Percentiles rank a stretch among this genome's conserved stretches.
These are phyloP conservation scores for Bryoglossum gracile DNA, from an alignment of 495 filamentous ascomycete species.

Conservation along the genomic window DNA sequence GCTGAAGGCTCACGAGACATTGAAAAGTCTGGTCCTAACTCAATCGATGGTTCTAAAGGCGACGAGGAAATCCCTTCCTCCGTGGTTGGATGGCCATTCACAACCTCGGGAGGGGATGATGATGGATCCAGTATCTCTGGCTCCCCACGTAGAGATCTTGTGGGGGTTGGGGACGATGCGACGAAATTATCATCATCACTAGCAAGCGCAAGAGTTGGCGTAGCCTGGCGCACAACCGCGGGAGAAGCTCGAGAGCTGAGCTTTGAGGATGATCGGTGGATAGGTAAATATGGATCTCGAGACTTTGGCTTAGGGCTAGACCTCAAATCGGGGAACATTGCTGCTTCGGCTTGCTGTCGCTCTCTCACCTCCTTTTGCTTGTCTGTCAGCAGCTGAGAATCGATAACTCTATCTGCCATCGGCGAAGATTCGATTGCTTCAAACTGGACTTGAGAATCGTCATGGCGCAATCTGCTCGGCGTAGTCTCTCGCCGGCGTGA, in stretches of 20 bases:
- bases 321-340: conserved; percentile 62
- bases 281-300: conserved; percentile 12
- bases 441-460: conserved; percentile 75
- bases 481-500: conserved; percentile 12
- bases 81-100: not conserved
- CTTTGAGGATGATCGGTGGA: conserved; percentile 16
- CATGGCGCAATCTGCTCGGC: conserved; percentile 51
- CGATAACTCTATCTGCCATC: conserved; percentile 29
- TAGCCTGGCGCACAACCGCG: conserved; percentile 33
- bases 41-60: conserved; percentile 7
- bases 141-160: conserved; percentile 31
- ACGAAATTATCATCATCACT: conserved; percentile 55
- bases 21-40: conserved; percentile 1
- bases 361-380: conserved; percentile 65
- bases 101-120: conserved; percentile 47
- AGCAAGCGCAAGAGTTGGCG: conserved; percentile 38
- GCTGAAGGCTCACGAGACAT: conserved; percentile 18
- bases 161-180: conserved; percentile 76
- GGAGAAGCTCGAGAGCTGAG: conserved; percentile 1
- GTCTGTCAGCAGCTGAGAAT: conserved; percentile 65
- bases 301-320: conserved; percentile 45
- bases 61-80: conserved; percentile 16
- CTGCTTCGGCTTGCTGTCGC: conserved; percentile 52
- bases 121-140: conserved; percentile 39
- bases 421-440: conserved; percentile 56